Evolutionary conservation across 768 basidiomycete genomes (phyloP).

Genomic region (Phlebiopsis gigantea): DNA sequence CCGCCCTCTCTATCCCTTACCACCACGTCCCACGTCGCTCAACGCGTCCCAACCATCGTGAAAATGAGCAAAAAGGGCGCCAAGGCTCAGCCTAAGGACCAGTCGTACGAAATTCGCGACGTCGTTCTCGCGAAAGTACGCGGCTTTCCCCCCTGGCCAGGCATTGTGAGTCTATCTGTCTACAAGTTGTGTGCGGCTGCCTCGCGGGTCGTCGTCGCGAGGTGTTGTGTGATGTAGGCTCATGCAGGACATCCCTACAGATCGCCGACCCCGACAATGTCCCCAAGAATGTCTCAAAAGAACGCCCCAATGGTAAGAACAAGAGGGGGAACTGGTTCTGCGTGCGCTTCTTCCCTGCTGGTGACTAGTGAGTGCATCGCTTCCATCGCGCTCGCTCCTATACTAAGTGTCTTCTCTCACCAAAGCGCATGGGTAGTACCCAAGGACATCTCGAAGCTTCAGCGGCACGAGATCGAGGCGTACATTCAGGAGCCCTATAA

Average conservation of each 20-base stretch:
- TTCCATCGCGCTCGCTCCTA: constrained; percentile 12
- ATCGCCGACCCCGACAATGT: constrained; percentile 72
- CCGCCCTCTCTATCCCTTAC: constrained; percentile 1
- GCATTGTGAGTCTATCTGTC: constrained; percentile 59
- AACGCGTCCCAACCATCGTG: constrained; percentile 5
- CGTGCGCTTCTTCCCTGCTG: constrained; percentile 87
- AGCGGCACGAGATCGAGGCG: constrained; percentile 74
- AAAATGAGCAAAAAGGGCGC: constrained; percentile 50
- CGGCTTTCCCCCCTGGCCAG: constrained; percentile 95
- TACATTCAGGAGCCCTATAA: constrained; percentile 77
- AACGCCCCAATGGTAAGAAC: constrained; percentile 53
- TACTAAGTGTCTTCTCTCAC: background rate
- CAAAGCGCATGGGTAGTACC: constrained; percentile 77
- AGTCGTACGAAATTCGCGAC: constrained; percentile 64
- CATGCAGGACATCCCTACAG: constrained; percentile 34
- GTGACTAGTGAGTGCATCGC: constrained; percentile 74
- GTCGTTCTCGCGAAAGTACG: constrained; percentile 90
- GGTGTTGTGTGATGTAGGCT: background rate
- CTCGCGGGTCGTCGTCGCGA: constrained; percentile 1
- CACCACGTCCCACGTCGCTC: background rate
- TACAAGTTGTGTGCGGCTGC: constrained; percentile 2
- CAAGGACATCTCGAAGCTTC: constrained; percentile 78
- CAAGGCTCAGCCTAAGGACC: constrained; percentile 30
- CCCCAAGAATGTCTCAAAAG: constrained; percentile 54
- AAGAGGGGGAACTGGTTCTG: constrained; percentile 73